phyloP scores from a whole-genome alignment of 108 stramenopile genomes.

The Cyclostephanos tholiformis region DNA sequence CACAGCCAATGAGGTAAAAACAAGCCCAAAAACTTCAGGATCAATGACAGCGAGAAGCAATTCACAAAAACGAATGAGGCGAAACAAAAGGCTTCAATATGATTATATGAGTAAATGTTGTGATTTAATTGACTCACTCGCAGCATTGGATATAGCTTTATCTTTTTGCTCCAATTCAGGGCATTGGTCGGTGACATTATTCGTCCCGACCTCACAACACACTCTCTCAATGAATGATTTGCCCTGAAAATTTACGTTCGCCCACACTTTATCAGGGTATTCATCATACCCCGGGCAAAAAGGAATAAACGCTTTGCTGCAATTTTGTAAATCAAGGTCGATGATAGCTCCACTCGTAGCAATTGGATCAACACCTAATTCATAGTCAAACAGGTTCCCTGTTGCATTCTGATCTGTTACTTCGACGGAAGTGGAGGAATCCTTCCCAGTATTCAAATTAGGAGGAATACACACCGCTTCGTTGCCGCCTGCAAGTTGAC shows the following conservation, averaged over 20 bases:
- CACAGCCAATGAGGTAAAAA: slow-evolving; percentile 30
- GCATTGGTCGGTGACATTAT: slow-evolving; percentile 23
- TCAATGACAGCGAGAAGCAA: not conserved
- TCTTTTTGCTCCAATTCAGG: slow-evolving; percentile 28
- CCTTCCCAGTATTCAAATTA: too few relatives aligned
- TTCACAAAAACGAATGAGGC: not conserved
- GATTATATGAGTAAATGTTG: not conserved
- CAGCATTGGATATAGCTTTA: slow-evolving; percentile 15
- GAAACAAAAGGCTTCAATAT: not conserved
- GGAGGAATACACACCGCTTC: slow-evolving; percentile 21
- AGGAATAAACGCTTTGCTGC: slow-evolving; percentile 36
- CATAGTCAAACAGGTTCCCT: not conserved
- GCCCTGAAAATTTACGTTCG: slow-evolving; percentile 24
- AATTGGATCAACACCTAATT: not conserved
- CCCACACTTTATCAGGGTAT: slow-evolving; percentile 38
- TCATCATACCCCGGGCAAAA: slow-evolving; percentile 42
- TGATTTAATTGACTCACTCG: slow-evolving; percentile 13
- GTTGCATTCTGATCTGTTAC: slow-evolving; percentile 14
- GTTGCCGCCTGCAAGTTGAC: slow-evolving; percentile 34
- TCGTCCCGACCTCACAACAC: slow-evolving; percentile 46
- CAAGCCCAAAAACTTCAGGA: slow-evolving; percentile 28
- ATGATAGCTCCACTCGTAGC: not conserved
- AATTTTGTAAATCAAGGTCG: slow-evolving; percentile 19
- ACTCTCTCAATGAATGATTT: slow-evolving; percentile 33
- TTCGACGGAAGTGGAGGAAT: too few relatives aligned